A percentile compares a stretch with the other conserved stretches of the same genome.
These are phyloP conservation scores for Polygonum maritimum DNA, from an alignment of 148 eudicot genomes.

Conservation along the genomic window DNA sequence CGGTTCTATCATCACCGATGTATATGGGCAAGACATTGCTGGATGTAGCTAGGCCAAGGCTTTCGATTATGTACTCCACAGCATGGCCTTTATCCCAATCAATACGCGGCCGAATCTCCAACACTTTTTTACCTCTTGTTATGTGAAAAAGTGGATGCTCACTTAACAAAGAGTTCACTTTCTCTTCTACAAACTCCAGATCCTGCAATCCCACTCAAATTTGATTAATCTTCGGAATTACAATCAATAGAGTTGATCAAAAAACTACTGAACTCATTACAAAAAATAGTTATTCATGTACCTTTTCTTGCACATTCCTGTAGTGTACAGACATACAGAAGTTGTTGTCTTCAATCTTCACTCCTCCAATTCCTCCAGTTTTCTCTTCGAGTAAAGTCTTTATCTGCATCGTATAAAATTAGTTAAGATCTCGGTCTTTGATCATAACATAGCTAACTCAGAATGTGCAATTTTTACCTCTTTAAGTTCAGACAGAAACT, in stretches of 20 bases:
- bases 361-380: constrained; percentile 6
- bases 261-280: background rate
- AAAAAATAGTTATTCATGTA: background rate
- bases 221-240: background rate
- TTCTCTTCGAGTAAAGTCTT: background rate
- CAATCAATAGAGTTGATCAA: background rate
- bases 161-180: constrained; percentile 23
- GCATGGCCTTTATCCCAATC: constrained; percentile 71
- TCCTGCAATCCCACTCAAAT: constrained; percentile 24
- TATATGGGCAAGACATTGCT: constrained; percentile 51
- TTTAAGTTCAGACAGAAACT: constrained; percentile 8
- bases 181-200: constrained; percentile 25
- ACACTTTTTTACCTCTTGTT: constrained; percentile 49
- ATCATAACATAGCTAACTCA: background rate
- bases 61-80: constrained; percentile 41
- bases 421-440: background rate
- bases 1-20: constrained; percentile 66
- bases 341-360: constrained; percentile 9
- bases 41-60: constrained; percentile 27
- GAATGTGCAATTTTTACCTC: constrained; percentile 5
- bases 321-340: constrained; percentile 12
- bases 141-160: constrained; percentile 37
- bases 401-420: background rate
- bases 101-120: constrained; percentile 55
- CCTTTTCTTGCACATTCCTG: constrained; percentile 12